Conservation (phyloP, 2,329 filamentous ascomycete species). For the Cyclaneusma minus region DNA sequence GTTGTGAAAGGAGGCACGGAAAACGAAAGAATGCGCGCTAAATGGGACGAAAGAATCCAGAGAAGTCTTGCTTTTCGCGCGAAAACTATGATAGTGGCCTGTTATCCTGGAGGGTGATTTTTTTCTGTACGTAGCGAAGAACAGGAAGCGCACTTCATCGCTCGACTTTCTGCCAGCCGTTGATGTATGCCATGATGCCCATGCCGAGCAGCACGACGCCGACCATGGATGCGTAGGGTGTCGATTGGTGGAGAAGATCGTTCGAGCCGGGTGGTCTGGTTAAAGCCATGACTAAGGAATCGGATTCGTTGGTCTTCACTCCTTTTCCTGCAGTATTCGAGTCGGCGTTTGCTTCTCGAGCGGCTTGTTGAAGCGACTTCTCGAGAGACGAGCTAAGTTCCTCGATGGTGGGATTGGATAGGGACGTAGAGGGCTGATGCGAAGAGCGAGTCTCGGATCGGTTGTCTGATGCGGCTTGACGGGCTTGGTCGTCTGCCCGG, state of each 20-base stretch:
- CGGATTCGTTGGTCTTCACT: background rate
- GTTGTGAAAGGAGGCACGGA: too few relatives aligned
- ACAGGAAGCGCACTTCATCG: too few relatives aligned
- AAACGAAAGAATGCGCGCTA: too few relatives aligned
- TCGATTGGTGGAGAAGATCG: slow-evolving; percentile 36
- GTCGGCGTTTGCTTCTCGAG: background rate
- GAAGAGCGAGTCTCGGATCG: background rate
- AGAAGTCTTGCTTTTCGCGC: too few relatives aligned
- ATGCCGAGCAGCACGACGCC: slow-evolving; percentile 70
- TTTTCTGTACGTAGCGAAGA: too few relatives aligned
- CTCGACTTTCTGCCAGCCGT: slow-evolving; percentile 51
- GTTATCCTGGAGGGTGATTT: too few relatives aligned
- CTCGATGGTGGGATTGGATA: slow-evolving; percentile 1
- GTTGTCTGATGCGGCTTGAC: slow-evolving; percentile 6
- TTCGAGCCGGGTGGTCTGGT: slow-evolving; percentile 23
- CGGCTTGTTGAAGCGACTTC: slow-evolving; percentile 3
- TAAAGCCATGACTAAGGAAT: slow-evolving; percentile 16
- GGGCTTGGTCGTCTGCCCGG: slow-evolving; percentile 47
- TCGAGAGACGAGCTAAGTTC: too few relatives aligned
- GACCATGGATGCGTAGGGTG: slow-evolving; percentile 70
- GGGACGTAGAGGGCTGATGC: slow-evolving; percentile 1
- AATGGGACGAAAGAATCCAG: too few relatives aligned
- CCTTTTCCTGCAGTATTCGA: slow-evolving; percentile 1
- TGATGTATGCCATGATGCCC: slow-evolving; percentile 75
- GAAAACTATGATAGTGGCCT: too few relatives aligned